Percentiles rank a stretch among this genome's conserved stretches.
These are phyloP conservation scores for Aurifilum marmelostoma DNA, from an alignment of 2,329 filamentous ascomycete genomes.

Conservation along the genomic window DNA sequence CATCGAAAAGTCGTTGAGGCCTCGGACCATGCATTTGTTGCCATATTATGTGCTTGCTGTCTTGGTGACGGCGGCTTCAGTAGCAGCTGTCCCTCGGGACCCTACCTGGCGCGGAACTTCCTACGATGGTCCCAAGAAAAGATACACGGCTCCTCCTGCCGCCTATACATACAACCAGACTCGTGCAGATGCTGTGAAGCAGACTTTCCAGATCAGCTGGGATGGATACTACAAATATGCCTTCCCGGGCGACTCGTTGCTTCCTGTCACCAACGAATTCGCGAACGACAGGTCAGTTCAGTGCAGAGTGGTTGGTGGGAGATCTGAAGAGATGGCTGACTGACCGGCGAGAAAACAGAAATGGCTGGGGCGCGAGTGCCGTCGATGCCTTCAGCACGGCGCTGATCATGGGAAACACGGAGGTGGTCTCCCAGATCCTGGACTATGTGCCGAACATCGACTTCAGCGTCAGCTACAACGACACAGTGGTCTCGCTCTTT, in stretches of 20 bases:
- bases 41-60: conserved; percentile 12
- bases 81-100: conserved; percentile 25
- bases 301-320: no score
- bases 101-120: conserved; percentile 3
- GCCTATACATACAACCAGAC: conserved; percentile 39
- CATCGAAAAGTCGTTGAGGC: neutral
- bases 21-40: conserved; percentile 32
- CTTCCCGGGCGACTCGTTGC: conserved; percentile 76
- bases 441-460: conserved; percentile 71
- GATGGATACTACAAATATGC: conserved; percentile 73
- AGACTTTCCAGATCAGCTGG: conserved; percentile 73
- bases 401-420: conserved; percentile 71
- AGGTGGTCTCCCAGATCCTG: conserved; percentile 72
- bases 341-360: conserved; percentile 53
- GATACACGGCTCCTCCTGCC: conserved; percentile 23
- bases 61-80: conserved; percentile 24
- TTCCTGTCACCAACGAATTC: conserved; percentile 66
- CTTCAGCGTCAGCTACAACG: conserved; percentile 50
- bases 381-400: conserved; percentile 82
- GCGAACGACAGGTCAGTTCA: conserved; percentile 68
- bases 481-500: conserved; percentile 72
- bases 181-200: conserved; percentile 64
- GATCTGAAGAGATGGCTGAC: neutral
- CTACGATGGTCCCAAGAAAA: conserved; percentile 10
- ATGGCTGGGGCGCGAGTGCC: conserved; percentile 83